A percentile compares a stretch with the other conserved stretches of the same genome.
These are phyloP conservation scores for Vinca minor DNA, from an alignment of 257 asterid genomes.

Conservation along the genomic window DNA sequence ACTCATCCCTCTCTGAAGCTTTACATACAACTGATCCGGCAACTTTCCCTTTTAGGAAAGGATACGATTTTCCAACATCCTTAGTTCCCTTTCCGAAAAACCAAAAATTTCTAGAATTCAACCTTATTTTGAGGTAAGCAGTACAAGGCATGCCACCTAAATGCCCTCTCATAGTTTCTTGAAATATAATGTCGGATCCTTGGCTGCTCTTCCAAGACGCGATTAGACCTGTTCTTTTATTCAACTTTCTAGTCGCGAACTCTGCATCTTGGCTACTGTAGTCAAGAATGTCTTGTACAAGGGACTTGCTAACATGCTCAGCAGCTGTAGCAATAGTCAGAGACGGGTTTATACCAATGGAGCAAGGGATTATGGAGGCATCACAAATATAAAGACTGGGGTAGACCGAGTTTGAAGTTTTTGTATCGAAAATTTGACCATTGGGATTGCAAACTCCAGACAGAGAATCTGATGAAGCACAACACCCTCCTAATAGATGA, in stretches of 20 bases:
- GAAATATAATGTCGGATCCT: constrained; percentile 10
- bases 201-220: constrained; percentile 5
- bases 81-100: neutral
- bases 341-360: constrained; percentile 46
- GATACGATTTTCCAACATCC: constrained; percentile 9
- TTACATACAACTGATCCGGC: constrained; percentile 32
- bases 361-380: constrained; percentile 50
- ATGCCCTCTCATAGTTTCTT: constrained; percentile 43
- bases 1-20: constrained; percentile 30
- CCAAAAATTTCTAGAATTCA: neutral
- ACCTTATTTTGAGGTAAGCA: constrained; percentile 33
- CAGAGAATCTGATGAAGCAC: constrained; percentile 32
- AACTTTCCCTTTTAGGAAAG: constrained; percentile 30
- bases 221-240: constrained; percentile 10
- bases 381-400: constrained; percentile 45
- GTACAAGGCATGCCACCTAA: constrained; percentile 39
- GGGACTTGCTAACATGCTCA: constrained; percentile 35
- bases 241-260: neutral
- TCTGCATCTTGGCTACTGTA: constrained; percentile 4
- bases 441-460: constrained; percentile 39
- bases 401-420: constrained; percentile 14
- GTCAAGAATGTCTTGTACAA: constrained; percentile 23
- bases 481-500: constrained; percentile 52
- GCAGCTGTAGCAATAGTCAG: constrained; percentile 47
- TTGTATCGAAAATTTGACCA: constrained; percentile 43